Evolutionary conservation across 805 yeast species (phyloP).

Genomic region (Torulaspora maleeae): DNA sequence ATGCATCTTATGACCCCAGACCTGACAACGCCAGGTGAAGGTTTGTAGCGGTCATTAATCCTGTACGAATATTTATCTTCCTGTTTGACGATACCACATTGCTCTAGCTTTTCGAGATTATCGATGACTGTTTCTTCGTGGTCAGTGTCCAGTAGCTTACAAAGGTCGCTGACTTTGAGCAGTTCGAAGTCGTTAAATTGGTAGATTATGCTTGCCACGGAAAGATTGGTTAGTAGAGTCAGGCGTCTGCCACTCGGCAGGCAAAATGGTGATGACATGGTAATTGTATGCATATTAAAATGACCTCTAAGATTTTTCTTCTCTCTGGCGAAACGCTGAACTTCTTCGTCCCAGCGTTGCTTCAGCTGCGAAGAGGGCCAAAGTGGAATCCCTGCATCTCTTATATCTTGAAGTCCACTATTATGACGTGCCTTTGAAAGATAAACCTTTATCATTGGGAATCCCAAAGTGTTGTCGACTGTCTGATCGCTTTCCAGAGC

Average conservation of each 20-base stretch:
- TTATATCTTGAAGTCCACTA: too few species aligned
- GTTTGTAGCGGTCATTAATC: slow-evolving; percentile 2
- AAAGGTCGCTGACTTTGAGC: slow-evolving; percentile 5
- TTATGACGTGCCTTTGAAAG: too few species aligned
- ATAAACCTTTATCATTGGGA: not conserved
- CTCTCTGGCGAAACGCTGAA: not conserved
- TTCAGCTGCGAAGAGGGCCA: slow-evolving; percentile 12
- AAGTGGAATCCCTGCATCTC: not conserved
- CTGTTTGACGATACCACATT: not conserved
- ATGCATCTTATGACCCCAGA: slow-evolving; percentile 1
- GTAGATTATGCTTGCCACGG: slow-evolving; percentile 18
- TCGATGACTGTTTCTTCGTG: not conserved
- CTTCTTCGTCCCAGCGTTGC: slow-evolving; percentile 9
- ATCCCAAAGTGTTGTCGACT: not conserved
- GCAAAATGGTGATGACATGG: slow-evolving; percentile 15
- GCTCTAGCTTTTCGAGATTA: not conserved
- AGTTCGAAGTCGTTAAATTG: slow-evolving; percentile 15
- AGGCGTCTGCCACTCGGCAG: slow-evolving; percentile 4
- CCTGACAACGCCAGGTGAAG: not conserved
- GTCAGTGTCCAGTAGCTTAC: slow-evolving; percentile 4
- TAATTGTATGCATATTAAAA: slow-evolving; percentile 14
- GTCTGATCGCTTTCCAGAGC: not conserved
- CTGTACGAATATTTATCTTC: not conserved
- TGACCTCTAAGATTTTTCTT: slow-evolving; percentile 10
- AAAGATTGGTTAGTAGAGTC: slow-evolving; percentile 8